A percentile compares a stretch with the other conserved stretches of the same genome.
phyloP scores from a whole-genome alignment of 176 grass and related monocot species.

The Chrysopogon serrulatus region DNA sequence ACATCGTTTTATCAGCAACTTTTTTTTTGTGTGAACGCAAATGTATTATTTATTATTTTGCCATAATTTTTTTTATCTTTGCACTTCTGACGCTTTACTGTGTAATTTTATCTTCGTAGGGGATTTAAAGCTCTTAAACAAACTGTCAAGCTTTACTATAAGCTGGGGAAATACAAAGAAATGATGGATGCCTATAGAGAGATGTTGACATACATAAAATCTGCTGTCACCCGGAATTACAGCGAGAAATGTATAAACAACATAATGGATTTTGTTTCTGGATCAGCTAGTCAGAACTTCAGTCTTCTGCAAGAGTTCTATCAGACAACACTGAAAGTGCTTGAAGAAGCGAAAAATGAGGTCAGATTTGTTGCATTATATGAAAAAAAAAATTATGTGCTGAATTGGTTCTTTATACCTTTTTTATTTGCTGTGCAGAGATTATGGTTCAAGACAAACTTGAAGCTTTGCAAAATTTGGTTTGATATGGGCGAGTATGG shows the following conservation, averaged over 20 bases:
- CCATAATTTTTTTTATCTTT: not conserved
- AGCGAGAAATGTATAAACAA: conserved; percentile 99
- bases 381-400: not conserved
- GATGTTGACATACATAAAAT: conserved; percentile 98
- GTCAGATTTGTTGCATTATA: conserved; percentile 23
- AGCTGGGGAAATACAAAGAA: conserved; percentile 85
- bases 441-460: conserved; percentile 99
- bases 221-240: conserved; percentile 96
- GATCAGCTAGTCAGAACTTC: conserved; percentile 95
- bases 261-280: conserved; percentile 99
- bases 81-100: not conserved
- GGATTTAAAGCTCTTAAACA: conserved; percentile 98
- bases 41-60: conserved; percentile 6
- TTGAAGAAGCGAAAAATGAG: conserved; percentile 99
- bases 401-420: not conserved
- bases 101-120: conserved; percentile 41
- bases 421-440: conserved; percentile 49
- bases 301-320: conserved; percentile 96
- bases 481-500: conserved; percentile 97
- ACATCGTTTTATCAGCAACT: not conserved
- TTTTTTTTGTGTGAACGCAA: not conserved
- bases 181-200: conserved; percentile 98
- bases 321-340: conserved; percentile 87
- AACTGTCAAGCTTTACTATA: conserved; percentile 98
- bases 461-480: conserved; percentile 99